Base-by-base conservation (phyloP, 805 yeast species). In the Tetrapisispora phaffii region DNA sequence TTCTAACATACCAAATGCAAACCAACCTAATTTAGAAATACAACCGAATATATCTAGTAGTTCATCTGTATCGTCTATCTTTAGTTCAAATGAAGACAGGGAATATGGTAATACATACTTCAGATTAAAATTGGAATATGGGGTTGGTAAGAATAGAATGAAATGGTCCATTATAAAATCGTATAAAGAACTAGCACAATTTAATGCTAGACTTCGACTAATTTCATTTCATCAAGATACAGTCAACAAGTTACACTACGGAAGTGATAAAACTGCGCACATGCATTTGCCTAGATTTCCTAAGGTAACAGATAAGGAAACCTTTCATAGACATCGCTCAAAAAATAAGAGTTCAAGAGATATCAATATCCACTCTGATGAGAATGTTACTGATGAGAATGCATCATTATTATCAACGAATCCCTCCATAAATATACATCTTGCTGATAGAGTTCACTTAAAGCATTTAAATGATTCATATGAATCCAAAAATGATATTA, bases 61-160 rank as follows among this genome's bases (percentile, higher is more conserved):
- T 9, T 32, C 45, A 17, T 31, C 45, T 16, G 21, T 28, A 23
- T 43, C 44, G 3, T 35, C 45, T 5, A 32, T 43, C 6, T 43
- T 43, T 33, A 43, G 41, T 37, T 16, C 39, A 4, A 32, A 31
- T 15, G 45, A 43, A 19, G 45, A 43, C 19, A 36, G 34, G 19
- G 34, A 29, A 33, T 32, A 43, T 26, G 39, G 47, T 12, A 39
- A 42, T 15, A 45, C 49, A 12, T 31, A 47, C 44, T 83, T 76
- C 53, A 70, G 75, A 47, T 68, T 93, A n/a, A 85, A 82, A 41
- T 68, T 93, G 38, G 96, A 89, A 58, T 93, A 93, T 58, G 98
- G 97, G 7, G 77, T 88, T 28, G 96, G 96, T 1, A 76, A 79
- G 6, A 77, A 80, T 45, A 67, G 88, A 44, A 68, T 88, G 54